Conservation (phyloP, 2,329 filamentous ascomycete species). For the Fusarium pseudoanthophilum region DNA sequence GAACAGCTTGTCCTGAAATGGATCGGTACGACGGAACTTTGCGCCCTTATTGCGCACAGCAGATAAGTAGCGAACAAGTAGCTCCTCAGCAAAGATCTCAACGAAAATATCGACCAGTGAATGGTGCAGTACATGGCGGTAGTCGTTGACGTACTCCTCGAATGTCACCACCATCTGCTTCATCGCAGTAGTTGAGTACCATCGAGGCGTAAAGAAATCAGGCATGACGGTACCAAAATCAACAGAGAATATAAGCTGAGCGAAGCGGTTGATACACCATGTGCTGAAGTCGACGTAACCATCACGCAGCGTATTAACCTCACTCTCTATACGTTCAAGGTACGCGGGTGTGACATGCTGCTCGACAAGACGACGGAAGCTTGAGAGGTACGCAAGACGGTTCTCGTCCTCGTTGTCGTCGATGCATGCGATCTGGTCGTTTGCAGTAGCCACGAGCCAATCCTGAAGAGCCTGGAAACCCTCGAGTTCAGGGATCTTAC, state of each 20-base stretch:
- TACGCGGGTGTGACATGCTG: slow-evolving; percentile 84
- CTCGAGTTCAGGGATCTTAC: slow-evolving; percentile 65
- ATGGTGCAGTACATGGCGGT: slow-evolving; percentile 83
- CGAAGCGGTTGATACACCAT: slow-evolving; percentile 90
- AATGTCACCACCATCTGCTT: slow-evolving; percentile 95
- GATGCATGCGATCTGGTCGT: slow-evolving; percentile 98
- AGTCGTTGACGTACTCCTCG: slow-evolving; percentile 93
- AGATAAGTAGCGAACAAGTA: slow-evolving; percentile 86
- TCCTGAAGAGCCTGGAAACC: slow-evolving; percentile 86
- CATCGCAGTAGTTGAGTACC: slow-evolving; percentile 89
- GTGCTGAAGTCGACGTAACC: slow-evolving; percentile 96
- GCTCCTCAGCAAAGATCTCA: slow-evolving; percentile 91
- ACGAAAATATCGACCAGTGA: slow-evolving; percentile 91
- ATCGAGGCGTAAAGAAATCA: slow-evolving; percentile 89
- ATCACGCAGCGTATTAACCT: slow-evolving; percentile 81
- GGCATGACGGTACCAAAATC: slow-evolving; percentile 87
- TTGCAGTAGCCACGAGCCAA: slow-evolving; percentile 96
- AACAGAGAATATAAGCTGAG: slow-evolving; percentile 85
- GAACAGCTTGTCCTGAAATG: slow-evolving; percentile 92
- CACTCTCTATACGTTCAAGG: slow-evolving; percentile 76
- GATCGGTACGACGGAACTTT: slow-evolving; percentile 87
- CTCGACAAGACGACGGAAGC: slow-evolving; percentile 86
- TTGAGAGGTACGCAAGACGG: slow-evolving; percentile 82
- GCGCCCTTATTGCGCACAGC: slow-evolving; percentile 89
- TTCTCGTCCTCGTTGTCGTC: slow-evolving; percentile 86